Percentiles rank a stretch among this genome's conserved stretches.
Conservation (phyloP, 2,329 filamentous ascomycete species). For the Macrophomina phaseolina region DNA sequence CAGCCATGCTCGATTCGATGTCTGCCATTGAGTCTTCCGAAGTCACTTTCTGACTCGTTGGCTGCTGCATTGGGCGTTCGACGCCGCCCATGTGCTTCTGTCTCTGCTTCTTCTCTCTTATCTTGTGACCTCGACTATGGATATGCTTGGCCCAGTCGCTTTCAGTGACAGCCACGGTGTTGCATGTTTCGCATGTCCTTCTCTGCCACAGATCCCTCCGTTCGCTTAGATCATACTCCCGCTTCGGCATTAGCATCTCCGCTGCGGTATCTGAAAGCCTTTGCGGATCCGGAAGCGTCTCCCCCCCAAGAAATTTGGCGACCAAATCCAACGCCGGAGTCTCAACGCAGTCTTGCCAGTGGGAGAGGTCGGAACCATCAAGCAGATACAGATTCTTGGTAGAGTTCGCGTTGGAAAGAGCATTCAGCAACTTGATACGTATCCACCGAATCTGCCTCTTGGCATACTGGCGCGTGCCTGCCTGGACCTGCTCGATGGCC, state of each 20-base stretch:
- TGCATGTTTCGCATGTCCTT: conserved; percentile 74
- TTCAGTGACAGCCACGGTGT: conserved; percentile 60
- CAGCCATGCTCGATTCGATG: background rate
- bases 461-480: conserved; percentile 86
- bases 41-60: background rate
- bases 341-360: conserved; percentile 69
- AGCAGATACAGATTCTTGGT: conserved; percentile 73
- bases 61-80: background rate
- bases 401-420: conserved; percentile 62
- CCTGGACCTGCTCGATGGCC: conserved; percentile 77
- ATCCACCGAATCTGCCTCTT: conserved; percentile 88
- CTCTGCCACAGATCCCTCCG: conserved; percentile 54
- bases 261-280: conserved; percentile 63
- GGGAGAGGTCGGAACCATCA: conserved; percentile 73
- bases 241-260: conserved; percentile 63
- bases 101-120: conserved; percentile 23
- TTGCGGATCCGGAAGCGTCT: conserved; percentile 59
- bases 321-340: conserved; percentile 68
- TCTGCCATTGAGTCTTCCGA: background rate
- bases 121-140: conserved; percentile 60
- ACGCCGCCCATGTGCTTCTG: conserved; percentile 36
- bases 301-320: conserved; percentile 63
- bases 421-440: conserved; percentile 76
- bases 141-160: conserved; percentile 65
- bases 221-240: conserved; percentile 52